phyloP scores from a whole-genome alignment of 352 stramenopile species.

The Thalassiosira sp. region DNA sequence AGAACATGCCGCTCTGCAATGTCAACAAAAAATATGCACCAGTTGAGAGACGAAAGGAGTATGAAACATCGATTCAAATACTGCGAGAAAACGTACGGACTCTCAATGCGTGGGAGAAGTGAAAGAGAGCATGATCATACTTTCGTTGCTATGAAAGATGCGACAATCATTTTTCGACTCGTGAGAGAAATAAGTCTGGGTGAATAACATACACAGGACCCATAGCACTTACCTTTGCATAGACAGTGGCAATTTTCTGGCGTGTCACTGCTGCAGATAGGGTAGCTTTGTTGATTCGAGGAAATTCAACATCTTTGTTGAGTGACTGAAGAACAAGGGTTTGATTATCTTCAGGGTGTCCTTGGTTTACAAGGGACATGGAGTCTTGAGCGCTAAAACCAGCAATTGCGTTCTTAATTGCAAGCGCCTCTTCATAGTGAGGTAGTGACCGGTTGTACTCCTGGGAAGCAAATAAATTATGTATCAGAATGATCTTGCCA shows the following conservation, averaged over 20 bases:
- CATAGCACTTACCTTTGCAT: conserved; percentile 42
- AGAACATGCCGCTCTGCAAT: conserved; percentile 48
- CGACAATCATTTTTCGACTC: not conserved
- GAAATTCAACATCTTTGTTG: conserved; percentile 41
- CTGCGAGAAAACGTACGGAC: conserved; percentile 39
- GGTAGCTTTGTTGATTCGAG: conserved; percentile 44
- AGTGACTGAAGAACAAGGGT: conserved; percentile 45
- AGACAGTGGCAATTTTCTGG: conserved; percentile 48
- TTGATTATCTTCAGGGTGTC: conserved; percentile 36
- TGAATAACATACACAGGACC: not conserved
- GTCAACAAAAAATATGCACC: conserved; percentile 1
- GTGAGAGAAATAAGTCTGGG: not conserved
- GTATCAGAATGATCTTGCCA: too few relatives aligned
- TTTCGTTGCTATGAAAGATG: conserved; percentile 40
- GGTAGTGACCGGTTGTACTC: conserved; percentile 56
- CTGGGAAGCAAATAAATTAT: not conserved
- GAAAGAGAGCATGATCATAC: conserved; percentile 49
- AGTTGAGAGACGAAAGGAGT: conserved; percentile 5
- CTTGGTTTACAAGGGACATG: conserved; percentile 19
- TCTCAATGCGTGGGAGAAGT: conserved; percentile 50
- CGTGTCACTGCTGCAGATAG: conserved; percentile 55
- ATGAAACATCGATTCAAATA: not conserved
- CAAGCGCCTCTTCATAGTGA: conserved; percentile 58
- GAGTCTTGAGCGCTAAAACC: conserved; percentile 33
- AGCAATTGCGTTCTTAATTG: conserved; percentile 57